Evolutionary conservation across 2,329 filamentous ascomycete genomes (phyloP).

Genomic region (Xylaria sp.): DNA sequence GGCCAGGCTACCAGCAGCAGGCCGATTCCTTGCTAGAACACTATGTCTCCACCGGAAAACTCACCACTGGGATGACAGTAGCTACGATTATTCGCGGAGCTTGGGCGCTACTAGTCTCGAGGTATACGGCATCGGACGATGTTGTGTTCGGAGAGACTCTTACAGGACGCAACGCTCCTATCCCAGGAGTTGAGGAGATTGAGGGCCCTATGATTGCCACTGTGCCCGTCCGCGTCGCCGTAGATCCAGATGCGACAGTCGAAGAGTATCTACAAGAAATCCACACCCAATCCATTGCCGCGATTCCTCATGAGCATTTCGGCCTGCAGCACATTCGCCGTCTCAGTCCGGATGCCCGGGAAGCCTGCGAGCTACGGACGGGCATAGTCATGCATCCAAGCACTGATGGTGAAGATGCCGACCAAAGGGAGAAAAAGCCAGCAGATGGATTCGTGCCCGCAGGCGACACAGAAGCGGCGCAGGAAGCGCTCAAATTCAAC

Average conservation of each 20-base stretch:
- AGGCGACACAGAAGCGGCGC: slow-evolving; percentile 61
- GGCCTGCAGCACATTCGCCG: slow-evolving; percentile 65
- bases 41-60: slow-evolving; percentile 49
- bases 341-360: slow-evolving; percentile 58
- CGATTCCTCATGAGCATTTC: slow-evolving; percentile 69
- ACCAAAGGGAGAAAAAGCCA: slow-evolving; percentile 44
- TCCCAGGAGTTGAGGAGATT: slow-evolving; percentile 57
- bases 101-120: slow-evolving; percentile 61
- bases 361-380: slow-evolving; percentile 62
- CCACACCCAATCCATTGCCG: slow-evolving; percentile 60
- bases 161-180: slow-evolving; percentile 59
- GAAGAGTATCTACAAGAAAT: slow-evolving; percentile 60
- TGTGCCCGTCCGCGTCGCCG: slow-evolving; percentile 58
- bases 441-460: slow-evolving; percentile 60
- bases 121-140: slow-evolving; percentile 58
- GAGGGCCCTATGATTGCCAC: slow-evolving; percentile 67
- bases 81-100: slow-evolving; percentile 64
- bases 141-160: slow-evolving; percentile 65
- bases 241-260: slow-evolving; percentile 51
- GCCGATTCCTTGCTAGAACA: slow-evolving; percentile 60
- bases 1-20: slow-evolving; percentile 53
- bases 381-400: slow-evolving; percentile 61
- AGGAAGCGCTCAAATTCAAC: slow-evolving; percentile 64
- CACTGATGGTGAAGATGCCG: slow-evolving; percentile 36
- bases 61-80: slow-evolving; percentile 52